phyloP scores from a whole-genome alignment of 106 monocot species.

The Dactylorhiza incarnata region DNA sequence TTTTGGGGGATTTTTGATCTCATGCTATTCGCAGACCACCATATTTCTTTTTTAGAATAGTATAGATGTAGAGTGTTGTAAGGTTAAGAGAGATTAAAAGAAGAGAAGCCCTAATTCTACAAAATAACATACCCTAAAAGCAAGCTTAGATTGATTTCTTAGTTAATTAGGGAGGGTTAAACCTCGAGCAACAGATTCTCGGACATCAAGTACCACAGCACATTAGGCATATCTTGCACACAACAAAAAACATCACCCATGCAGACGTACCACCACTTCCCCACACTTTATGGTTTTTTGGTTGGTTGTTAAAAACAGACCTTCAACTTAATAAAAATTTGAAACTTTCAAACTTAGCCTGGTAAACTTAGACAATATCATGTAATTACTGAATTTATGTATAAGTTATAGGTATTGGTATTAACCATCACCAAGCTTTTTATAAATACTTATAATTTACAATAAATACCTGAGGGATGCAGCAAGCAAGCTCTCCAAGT shows the following conservation, averaged over 20 bases:
- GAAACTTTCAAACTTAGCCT: too few species aligned
- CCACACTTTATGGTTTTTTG: neutral
- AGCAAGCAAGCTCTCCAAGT: conserved; percentile 62
- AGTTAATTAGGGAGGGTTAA: neutral
- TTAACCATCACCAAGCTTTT: neutral
- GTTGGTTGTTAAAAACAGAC: too few species aligned
- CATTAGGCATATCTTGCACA: neutral
- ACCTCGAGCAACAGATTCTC: neutral
- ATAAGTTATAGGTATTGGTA: neutral
- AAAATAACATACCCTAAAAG: neutral
- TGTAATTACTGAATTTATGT: neutral
- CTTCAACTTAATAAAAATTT: too few species aligned
- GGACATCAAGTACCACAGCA: neutral
- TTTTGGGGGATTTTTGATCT: too few species aligned
- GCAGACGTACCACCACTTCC: neutral
- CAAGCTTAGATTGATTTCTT: neutral
- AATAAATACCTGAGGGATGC: conserved; percentile 55
- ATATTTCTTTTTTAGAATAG: too few species aligned
- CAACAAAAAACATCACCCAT: neutral
- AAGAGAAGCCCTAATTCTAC: too few species aligned
- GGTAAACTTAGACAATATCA: too few species aligned
- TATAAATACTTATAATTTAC: neutral
- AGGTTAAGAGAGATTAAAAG: too few species aligned
- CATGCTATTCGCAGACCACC: too few species aligned
- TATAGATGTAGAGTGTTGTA: too few species aligned